These are phyloP conservation scores for Skeletonema menzelii DNA, from an alignment of 108 stramenopile genomes.

Conservation along the genomic window DNA sequence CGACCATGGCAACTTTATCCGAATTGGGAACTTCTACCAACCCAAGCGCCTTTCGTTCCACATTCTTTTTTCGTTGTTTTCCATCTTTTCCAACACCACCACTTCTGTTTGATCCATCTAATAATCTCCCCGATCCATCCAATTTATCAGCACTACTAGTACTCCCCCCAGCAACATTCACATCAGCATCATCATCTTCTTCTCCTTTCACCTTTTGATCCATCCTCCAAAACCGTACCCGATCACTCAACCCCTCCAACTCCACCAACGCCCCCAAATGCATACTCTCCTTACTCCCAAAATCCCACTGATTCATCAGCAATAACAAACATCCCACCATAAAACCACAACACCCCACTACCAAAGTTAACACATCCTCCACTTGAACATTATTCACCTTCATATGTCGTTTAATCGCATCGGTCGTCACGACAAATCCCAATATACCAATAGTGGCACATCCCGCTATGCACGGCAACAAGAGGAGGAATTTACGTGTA, in stretches of 20 bases:
- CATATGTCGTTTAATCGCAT: conserved; percentile 38
- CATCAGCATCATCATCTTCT: too few relatives aligned
- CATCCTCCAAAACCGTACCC: conserved; percentile 29
- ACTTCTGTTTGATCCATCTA: not conserved
- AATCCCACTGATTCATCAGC: conserved; percentile 42
- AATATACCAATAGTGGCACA: conserved; percentile 27
- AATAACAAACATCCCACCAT: conserved; percentile 15
- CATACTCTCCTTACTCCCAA: conserved; percentile 26
- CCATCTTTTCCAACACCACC: not conserved
- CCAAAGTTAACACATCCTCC: conserved; percentile 26
- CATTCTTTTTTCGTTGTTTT: not conserved
- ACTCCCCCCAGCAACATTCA: not conserved
- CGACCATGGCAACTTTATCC: conserved; percentile 30
- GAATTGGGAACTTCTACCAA: conserved; percentile 26
- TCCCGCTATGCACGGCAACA: not conserved
- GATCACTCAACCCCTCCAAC: conserved; percentile 24
- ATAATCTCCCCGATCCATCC: not conserved
- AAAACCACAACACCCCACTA: conserved; percentile 24
- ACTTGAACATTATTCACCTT: conserved; percentile 21
- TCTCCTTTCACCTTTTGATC: conserved; percentile 14
- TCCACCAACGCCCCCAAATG: conserved; percentile 35
- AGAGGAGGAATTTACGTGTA: conserved; percentile 18
- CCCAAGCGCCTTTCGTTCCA: conserved; percentile 22
- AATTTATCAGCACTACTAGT: not conserved
- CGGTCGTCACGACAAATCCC: conserved; percentile 34